Base-by-base conservation (phyloP, 148 eudicot genomes). In the Selenicereus undatus region DNA sequence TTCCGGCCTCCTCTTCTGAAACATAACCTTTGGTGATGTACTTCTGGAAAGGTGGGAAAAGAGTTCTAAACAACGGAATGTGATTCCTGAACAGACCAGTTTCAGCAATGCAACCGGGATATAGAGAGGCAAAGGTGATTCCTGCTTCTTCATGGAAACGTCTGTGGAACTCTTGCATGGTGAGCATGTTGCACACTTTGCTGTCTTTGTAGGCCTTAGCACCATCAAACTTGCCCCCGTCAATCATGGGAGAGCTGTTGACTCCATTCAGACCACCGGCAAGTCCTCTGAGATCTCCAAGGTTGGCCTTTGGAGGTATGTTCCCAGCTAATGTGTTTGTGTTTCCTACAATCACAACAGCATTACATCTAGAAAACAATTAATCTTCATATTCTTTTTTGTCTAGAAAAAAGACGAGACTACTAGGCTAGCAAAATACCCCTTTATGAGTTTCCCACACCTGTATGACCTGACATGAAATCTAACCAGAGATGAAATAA, bases 151-250 rank as follows among this genome's bases (percentile, higher is more conserved):
- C 94, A 20, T 95, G 95, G 88, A 79, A 91, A 12, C 95, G 94
- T 36, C 89, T 80, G 76, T 95, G 98, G 83, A 95, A 88, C 80
- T 95, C 98, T 84, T 93, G 98, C 97, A 95, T 94, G 2, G 95
- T 95, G 36, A 95, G 98, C 98, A 95, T 95, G 89, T 95, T 95
- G 87, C 98, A 95, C 5, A 95, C 97, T 86, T 95, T 95, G 88
- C 97, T 93, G 85, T 95, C 98, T 75, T 95, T 95, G 83, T 93
- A 95, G 62, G 98, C 98, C 79, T 95, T 95, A 39, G 98, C 98
- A 73, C 98, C 98, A 66, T 93, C 98, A 78, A 91, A 95, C 18
- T 91, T 92, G 24, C 95, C 98, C 13, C 98, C 95, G 82, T 95
- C 97, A 50, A 95, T 93, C 97, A 95, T 95, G 76, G 97, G 14